Evolutionary conservation across 2,329 filamentous ascomycete species (phyloP).

Genomic region (Scolecobasidium constrictum): DNA sequence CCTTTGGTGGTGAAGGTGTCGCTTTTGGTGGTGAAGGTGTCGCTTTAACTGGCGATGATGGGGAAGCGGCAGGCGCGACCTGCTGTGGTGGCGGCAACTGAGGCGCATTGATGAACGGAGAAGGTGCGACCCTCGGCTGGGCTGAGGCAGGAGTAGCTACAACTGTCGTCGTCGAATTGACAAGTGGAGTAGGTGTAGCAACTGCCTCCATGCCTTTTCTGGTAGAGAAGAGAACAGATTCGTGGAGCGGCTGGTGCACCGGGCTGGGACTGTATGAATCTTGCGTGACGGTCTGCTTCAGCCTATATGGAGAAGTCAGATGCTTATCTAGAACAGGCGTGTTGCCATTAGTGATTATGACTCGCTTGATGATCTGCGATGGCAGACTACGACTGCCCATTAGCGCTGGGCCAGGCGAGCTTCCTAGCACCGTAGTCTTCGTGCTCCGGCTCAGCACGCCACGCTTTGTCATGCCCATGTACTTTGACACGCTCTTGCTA

Average conservation of each 20-base stretch:
- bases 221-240: constrained; percentile 4
- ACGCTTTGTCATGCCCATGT: constrained; percentile 8
- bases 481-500: background rate
- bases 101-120: no score
- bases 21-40: background rate
- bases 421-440: no score
- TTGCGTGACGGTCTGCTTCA: constrained; percentile 4
- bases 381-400: no score
- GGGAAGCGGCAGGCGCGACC: no score
- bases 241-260: constrained; percentile 6
- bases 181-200: no score
- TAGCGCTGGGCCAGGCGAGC: no score
- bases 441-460: constrained; percentile 7
- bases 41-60: no score
- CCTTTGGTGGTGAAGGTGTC: background rate
- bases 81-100: no score
- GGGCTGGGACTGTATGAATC: background rate
- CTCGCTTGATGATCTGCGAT: constrained; percentile 14
- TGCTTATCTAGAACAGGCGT: constrained; percentile 15
- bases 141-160: no score
- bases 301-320: constrained; percentile 13
- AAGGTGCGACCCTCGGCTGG: no score
- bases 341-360: constrained; percentile 14
- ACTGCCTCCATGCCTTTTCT: no score
- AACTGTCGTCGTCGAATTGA: no score